Percentiles rank a stretch among this genome's conserved stretches.
These are phyloP conservation scores for Dendrothele bispora DNA, from an alignment of 768 basidiomycete species.

Conservation along the genomic window DNA sequence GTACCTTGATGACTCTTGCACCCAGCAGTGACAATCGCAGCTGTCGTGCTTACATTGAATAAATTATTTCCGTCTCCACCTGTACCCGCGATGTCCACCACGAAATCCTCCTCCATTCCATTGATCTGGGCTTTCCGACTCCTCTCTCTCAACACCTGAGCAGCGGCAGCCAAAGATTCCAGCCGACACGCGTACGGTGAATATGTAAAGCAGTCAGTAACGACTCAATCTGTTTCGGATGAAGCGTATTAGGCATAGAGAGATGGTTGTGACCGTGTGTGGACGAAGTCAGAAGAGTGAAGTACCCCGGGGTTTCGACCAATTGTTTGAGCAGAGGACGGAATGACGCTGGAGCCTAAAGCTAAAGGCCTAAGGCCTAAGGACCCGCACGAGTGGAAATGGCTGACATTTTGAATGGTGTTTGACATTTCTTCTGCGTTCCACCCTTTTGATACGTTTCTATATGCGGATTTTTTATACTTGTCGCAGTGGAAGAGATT, in stretches of 20 bases:
- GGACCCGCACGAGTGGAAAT: too few species aligned
- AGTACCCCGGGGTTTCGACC: constrained; percentile 78
- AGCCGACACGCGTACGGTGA: constrained; percentile 71
- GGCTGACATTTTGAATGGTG: too few species aligned
- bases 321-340: constrained; percentile 77
- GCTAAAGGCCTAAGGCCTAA: constrained; percentile 27
- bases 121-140: constrained; percentile 65
- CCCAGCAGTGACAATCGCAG: constrained; percentile 94
- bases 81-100: constrained; percentile 85
- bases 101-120: constrained; percentile 59
- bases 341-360: constrained; percentile 61
- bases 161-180: constrained; percentile 78
- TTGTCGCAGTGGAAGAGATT: too few species aligned
- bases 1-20: constrained; percentile 88
- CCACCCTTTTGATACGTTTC: too few species aligned
- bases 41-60: constrained; percentile 96
- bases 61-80: constrained; percentile 96
- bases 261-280: constrained; percentile 76
- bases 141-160: constrained; percentile 68
- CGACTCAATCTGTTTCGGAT: constrained; percentile 80
- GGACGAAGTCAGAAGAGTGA: constrained; percentile 72
- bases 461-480: too few species aligned
- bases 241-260: constrained; percentile 62
- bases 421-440: too few species aligned
- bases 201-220: constrained; percentile 88